These are phyloP conservation scores for Gymnopilus dilepis DNA, from an alignment of 768 basidiomycete species.

Conservation along the genomic window DNA sequence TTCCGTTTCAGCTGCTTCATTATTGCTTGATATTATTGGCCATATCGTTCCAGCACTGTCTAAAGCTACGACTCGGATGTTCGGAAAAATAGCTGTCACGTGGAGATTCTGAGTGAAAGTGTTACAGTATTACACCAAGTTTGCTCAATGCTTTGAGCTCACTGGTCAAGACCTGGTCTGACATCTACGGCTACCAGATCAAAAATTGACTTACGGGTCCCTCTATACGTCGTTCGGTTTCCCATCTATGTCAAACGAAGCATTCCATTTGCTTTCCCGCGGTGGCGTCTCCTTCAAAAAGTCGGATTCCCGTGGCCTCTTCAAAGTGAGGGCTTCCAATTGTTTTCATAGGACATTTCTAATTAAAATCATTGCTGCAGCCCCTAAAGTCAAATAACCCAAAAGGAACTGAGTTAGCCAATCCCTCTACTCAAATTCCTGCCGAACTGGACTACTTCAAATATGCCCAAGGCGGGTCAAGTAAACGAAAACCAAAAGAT, in stretches of 20 bases:
- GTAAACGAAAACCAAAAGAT: slow-evolving; percentile 53
- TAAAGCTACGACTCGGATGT: too few species aligned
- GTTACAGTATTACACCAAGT: too few species aligned
- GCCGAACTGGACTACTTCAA: slow-evolving; percentile 91
- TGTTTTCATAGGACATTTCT: neutral
- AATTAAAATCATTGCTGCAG: slow-evolving; percentile 6
- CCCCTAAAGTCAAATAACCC: slow-evolving; percentile 14
- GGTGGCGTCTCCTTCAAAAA: slow-evolving; percentile 88
- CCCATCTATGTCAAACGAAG: slow-evolving; percentile 50
- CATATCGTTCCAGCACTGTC: too few species aligned
- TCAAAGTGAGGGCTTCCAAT: slow-evolving; percentile 53
- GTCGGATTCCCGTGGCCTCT: slow-evolving; percentile 77
- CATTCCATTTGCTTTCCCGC: slow-evolving; percentile 88
- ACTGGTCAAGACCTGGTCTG: too few species aligned
- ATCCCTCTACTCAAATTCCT: slow-evolving; percentile 58
- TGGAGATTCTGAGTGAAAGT: too few species aligned
- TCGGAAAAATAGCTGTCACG: too few species aligned
- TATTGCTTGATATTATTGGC: too few species aligned
- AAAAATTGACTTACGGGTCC: neutral
- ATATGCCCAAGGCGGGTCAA: slow-evolving; percentile 63
- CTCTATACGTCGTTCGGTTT: neutral
- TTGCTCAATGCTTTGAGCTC: too few species aligned
- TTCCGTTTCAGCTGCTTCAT: too few species aligned
- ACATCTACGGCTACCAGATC: too few species aligned
- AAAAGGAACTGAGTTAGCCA: slow-evolving; percentile 1